phyloP scores from a whole-genome alignment of 2,329 filamentous ascomycete species.

The Scytalidium sp. region DNA sequence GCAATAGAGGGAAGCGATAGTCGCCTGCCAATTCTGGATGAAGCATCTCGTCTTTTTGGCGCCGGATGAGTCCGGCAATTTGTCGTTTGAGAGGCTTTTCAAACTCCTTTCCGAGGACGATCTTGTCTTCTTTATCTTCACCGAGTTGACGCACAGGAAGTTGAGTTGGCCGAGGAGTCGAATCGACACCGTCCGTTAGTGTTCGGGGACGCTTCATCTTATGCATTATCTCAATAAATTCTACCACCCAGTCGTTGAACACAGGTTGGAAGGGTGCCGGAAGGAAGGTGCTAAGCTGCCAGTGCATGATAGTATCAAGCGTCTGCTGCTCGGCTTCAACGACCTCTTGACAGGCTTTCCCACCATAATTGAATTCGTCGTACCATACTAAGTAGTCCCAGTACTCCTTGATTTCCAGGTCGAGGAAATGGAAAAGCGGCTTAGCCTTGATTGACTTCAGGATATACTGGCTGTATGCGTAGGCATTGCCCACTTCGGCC shows the following conservation, averaged over 20 bases:
- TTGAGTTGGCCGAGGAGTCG: conserved; percentile 56
- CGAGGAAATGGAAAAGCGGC: conserved; percentile 94
- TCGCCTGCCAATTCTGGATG: conserved; percentile 85
- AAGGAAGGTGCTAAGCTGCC: conserved; percentile 92
- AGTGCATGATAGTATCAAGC: conserved; percentile 93
- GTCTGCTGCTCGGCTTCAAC: conserved; percentile 72
- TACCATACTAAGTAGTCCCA: conserved; percentile 99
- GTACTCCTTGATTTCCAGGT: conserved; percentile 96
- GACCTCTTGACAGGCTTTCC: conserved; percentile 84
- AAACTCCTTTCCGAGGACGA: conserved; percentile 76
- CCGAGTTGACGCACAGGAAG: conserved; percentile 54
- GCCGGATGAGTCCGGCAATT: conserved; percentile 74
- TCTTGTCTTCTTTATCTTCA: conserved; percentile 54
- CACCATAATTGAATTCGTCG: conserved; percentile 98
- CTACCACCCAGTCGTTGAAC: conserved; percentile 90
- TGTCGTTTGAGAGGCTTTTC: conserved; percentile 90
- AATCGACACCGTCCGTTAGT: conserved; percentile 40
- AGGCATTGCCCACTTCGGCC: conserved; percentile 93
- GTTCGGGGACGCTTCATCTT: conserved; percentile 66
- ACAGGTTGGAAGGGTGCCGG: conserved; percentile 75
- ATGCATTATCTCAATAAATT: conserved; percentile 96
- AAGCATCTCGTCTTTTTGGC: conserved; percentile 83
- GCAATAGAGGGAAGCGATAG: conserved; percentile 80
- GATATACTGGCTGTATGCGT: conserved; percentile 95
- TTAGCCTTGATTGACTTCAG: conserved; percentile 96